A percentile compares a stretch with the other conserved stretches of the same genome.
These are phyloP conservation scores for Lichtheimia hyalospora DNA, from an alignment of 371 early-diverging fungal genomes.

Conservation along the genomic window DNA sequence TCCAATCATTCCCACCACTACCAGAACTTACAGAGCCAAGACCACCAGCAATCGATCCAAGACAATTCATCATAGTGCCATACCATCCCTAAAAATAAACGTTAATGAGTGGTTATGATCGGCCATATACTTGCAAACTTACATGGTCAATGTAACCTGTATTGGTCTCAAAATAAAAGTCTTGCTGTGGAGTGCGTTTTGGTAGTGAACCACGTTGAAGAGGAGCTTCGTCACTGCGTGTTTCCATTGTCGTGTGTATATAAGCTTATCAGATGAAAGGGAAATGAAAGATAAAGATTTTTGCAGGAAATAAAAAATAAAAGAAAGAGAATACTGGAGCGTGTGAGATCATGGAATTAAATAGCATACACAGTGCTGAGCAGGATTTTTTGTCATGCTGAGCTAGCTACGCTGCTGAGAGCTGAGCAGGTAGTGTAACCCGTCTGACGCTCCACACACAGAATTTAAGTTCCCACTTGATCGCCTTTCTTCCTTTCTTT, in stretches of 20 bases:
- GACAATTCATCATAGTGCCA: conserved; percentile 51
- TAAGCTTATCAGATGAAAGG: not conserved
- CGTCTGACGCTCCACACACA: not conserved
- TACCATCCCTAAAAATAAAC: conserved; percentile 32
- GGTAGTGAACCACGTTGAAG: not conserved
- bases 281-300: conserved; percentile 6
- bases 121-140: conserved; percentile 5
- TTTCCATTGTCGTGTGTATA: not conserved
- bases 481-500: conserved; percentile 11
- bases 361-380: conserved; percentile 2
- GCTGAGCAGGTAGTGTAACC: conserved; percentile 16
- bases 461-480: too few species aligned
- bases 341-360: conserved; percentile 10
- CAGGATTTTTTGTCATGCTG: conserved; percentile 2
- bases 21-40: conserved; percentile 41
- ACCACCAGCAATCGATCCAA: conserved; percentile 44
- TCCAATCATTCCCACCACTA: not conserved
- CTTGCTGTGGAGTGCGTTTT: conserved; percentile 16
- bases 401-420: conserved; percentile 8
- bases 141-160: conserved; percentile 32
- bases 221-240: conserved; percentile 1
- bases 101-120: not conserved
- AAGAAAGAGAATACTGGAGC: conserved; percentile 4
- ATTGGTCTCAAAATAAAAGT: conserved; percentile 31
- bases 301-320: conserved; percentile 1